These are phyloP conservation scores for Trichoderma endophyticum DNA, from an alignment of 2,329 filamentous ascomycete species.

Conservation along the genomic window DNA sequence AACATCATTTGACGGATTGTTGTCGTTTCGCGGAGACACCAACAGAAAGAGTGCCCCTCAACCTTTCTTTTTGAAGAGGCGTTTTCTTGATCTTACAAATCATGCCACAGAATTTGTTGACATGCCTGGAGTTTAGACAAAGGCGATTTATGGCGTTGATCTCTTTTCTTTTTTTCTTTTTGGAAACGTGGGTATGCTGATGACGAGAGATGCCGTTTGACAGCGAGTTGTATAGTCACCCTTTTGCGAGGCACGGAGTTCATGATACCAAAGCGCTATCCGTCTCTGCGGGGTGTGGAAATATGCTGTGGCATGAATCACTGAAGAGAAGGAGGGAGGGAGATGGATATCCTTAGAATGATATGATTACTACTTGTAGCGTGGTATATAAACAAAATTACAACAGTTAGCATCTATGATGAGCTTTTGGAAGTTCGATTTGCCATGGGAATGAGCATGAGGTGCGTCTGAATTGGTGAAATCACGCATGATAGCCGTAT, in stretches of 20 bases:
- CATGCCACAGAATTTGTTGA: neutral
- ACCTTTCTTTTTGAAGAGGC: neutral
- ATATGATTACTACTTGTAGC: neutral
- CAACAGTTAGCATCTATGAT: neutral
- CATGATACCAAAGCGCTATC: neutral
- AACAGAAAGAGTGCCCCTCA: neutral
- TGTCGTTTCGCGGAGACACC: neutral
- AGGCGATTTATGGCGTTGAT: constrained; percentile 19
- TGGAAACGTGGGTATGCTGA: neutral
- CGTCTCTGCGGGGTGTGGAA: neutral
- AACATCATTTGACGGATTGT: constrained; percentile 12
- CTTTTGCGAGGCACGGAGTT: neutral
- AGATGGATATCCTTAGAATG: constrained; percentile 1
- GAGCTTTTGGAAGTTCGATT: neutral
- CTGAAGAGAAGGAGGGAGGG: neutral
- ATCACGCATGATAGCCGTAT: no score
- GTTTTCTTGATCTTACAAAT: neutral
- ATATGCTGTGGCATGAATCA: neutral
- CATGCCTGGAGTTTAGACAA: constrained; percentile 27
- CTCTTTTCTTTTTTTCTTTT: neutral
- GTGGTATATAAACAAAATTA: neutral
- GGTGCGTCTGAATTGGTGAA: neutral
- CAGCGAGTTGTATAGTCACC: neutral
- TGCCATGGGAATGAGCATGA: neutral
- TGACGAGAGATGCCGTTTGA: neutral